A percentile compares a stretch with the other conserved stretches of the same genome.
phyloP scores from a whole-genome alignment of 2,329 filamentous ascomycete genomes.

The Akanthomyces muscarius region DNA sequence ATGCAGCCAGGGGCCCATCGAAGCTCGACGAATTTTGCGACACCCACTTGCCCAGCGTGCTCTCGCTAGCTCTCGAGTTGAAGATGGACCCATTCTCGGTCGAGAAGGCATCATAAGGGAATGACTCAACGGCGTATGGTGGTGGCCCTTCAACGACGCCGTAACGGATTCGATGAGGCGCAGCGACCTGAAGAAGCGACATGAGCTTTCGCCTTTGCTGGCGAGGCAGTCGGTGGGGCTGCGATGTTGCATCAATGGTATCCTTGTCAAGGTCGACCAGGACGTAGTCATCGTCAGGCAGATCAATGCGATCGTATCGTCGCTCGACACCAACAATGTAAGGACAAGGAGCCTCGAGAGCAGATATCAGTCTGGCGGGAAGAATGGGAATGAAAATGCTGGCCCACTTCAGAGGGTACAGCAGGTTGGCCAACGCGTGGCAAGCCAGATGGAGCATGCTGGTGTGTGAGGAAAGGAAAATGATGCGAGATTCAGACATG shows the following conservation, averaged over 20 bases:
- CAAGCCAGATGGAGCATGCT: constrained; percentile 94
- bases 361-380: constrained; percentile 81
- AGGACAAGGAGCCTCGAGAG: constrained; percentile 89
- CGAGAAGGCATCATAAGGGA: constrained; percentile 83
- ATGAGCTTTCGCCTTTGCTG: constrained; percentile 87
- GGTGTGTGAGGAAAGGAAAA: constrained; percentile 91
- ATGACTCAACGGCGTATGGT: constrained; percentile 88
- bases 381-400: constrained; percentile 92
- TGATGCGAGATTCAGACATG: constrained; percentile 89
- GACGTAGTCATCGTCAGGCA: constrained; percentile 94
- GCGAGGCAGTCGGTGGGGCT: constrained; percentile 74
- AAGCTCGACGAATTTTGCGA: constrained; percentile 87
- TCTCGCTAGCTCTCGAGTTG: constrained; percentile 63
- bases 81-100: constrained; percentile 82
- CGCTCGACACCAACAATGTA: constrained; percentile 97
- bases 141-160: constrained; percentile 87
- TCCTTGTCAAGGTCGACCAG: constrained; percentile 91
- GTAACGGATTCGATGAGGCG: constrained; percentile 81
- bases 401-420: constrained; percentile 90
- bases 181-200: constrained; percentile 82
- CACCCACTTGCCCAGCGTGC: constrained; percentile 79
- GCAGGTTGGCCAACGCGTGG: constrained; percentile 75
- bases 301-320: constrained; percentile 77
- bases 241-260: constrained; percentile 76
- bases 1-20: constrained; percentile 54